phyloP scores from a whole-genome alignment of 257 asterid species.

The Solanum virginianum region DNA sequence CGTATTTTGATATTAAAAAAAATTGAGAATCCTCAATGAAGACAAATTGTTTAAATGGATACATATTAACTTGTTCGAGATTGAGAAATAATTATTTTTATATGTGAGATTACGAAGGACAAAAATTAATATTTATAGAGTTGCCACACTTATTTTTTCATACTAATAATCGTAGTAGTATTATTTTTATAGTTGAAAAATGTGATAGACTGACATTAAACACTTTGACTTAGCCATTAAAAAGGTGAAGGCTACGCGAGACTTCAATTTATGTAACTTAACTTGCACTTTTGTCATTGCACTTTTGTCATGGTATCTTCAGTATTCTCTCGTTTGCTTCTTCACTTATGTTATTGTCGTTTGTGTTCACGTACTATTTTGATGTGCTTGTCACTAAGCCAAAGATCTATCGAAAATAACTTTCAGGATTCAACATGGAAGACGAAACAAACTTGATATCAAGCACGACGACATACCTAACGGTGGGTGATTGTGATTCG shows the following conservation, averaged over 20 bases:
- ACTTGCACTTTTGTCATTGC: not conserved
- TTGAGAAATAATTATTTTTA: not conserved
- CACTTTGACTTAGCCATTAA: not conserved
- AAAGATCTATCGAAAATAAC: not conserved
- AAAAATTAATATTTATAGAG: not conserved
- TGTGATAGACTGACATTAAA: not conserved
- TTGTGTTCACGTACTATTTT: not conserved
- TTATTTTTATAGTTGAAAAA: not conserved
- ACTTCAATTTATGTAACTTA: not conserved
- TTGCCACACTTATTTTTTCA: not conserved
- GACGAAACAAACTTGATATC: conserved; percentile 12
- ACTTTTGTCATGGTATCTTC: not conserved
- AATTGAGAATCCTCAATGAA: not conserved
- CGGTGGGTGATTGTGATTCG: conserved; percentile 18
- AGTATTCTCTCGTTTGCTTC: not conserved
- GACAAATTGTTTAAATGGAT: not conserved
- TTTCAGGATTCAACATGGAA: conserved; percentile 14
- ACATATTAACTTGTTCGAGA: not conserved
- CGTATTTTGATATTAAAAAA: not conserved
- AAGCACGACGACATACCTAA: conserved; percentile 1
- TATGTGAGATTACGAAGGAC: not conserved
- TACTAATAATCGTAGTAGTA: too few relatives aligned
- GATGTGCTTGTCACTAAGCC: not conserved
- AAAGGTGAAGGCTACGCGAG: not conserved
- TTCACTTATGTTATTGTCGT: too few relatives aligned